phyloP scores from a whole-genome alignment of 306 rosid genomes.

The Quercus gilva region DNA sequence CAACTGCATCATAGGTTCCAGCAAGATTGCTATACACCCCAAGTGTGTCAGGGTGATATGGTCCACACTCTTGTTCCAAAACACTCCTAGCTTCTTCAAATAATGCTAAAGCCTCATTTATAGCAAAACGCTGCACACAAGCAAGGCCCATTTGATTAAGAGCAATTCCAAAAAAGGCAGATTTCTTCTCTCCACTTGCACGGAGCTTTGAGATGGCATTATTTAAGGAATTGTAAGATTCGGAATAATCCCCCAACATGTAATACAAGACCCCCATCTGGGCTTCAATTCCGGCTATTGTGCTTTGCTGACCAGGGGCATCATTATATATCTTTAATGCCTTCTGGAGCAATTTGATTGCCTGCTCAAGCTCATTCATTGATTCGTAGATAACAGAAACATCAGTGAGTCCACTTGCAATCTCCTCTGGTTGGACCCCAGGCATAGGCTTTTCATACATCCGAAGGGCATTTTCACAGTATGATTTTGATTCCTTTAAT shows the following conservation, averaged over 20 bases:
- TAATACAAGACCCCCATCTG: conserved; percentile 90
- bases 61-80: conserved; percentile 72
- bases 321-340: conserved; percentile 61
- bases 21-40: conserved; percentile 94
- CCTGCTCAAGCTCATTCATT: conserved; percentile 77
- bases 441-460: conserved; percentile 78
- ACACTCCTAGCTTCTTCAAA: conserved; percentile 80
- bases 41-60: conserved; percentile 85
- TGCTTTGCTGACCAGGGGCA: conserved; percentile 78
- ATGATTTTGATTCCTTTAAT: conserved; percentile 67
- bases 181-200: conserved; percentile 74
- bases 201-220: conserved; percentile 77
- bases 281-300: conserved; percentile 91
- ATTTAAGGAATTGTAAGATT: conserved; percentile 67
- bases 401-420: conserved; percentile 80
- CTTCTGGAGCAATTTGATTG: conserved; percentile 64
- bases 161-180: conserved; percentile 81
- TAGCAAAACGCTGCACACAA: conserved; percentile 64
- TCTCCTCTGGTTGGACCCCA: conserved; percentile 71
- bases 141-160: conserved; percentile 95
- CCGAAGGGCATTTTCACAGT: conserved; percentile 78
- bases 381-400: conserved; percentile 86
- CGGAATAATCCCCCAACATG: conserved; percentile 61
- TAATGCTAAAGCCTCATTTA: conserved; percentile 64
- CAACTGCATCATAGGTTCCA: conserved; percentile 90